Percentiles rank a stretch among this genome's conserved stretches.
Conservation (phyloP, 306 rosid genomes). For the Trichosanthes truncata region DNA sequence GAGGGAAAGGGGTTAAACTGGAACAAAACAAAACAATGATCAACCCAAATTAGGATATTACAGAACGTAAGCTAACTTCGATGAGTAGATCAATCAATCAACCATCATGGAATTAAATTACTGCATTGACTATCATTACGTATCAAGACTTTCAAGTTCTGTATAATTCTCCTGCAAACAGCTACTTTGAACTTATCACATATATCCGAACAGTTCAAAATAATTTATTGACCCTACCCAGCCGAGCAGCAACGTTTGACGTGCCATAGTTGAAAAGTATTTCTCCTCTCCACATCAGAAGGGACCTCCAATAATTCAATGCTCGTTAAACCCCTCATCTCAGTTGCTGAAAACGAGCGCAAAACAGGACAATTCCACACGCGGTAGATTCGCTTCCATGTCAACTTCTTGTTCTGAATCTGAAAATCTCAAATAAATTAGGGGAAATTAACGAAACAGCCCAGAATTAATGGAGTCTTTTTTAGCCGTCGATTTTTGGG, state of each 20-base stretch:
- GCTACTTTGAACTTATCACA: slow-evolving; percentile 7
- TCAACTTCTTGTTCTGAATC: neutral
- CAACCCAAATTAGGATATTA: neutral
- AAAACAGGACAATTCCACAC: neutral
- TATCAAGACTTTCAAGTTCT: neutral
- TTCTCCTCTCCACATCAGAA: neutral
- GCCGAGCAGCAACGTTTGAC: slow-evolving; percentile 2
- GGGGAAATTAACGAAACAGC: neutral
- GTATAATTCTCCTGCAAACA: neutral
- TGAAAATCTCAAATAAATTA: neutral
- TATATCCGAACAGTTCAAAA: neutral
- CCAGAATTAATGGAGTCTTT: neutral
- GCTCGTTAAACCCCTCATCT: neutral
- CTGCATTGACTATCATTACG: neutral
- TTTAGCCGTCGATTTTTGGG: neutral
- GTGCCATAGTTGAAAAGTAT: neutral
- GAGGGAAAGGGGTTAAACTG: neutral
- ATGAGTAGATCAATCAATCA: neutral
- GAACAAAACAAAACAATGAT: neutral
- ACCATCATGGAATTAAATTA: neutral
- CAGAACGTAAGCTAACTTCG: neutral
- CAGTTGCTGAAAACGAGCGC: neutral
- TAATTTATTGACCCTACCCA: neutral
- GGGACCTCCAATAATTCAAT: slow-evolving; percentile 3
- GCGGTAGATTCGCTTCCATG: neutral